Conservation (phyloP, 2,329 filamentous ascomycete species). For the Talaromyces sp. region DNA sequence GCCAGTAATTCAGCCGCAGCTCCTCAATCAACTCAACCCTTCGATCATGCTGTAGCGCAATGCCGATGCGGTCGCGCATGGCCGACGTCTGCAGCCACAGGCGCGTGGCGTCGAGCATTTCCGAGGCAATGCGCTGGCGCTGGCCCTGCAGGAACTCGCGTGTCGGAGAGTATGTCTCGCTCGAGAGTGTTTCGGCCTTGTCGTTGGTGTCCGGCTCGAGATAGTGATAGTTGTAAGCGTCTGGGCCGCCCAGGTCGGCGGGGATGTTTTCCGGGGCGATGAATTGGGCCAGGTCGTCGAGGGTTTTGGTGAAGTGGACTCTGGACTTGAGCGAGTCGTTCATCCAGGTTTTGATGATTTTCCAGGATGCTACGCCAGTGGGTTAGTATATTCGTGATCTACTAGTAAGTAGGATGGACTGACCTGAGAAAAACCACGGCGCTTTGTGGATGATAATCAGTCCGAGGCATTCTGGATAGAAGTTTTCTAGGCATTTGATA, state of each 20-base stretch:
- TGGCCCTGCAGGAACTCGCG: slow-evolving; percentile 60
- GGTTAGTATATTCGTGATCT: background rate
- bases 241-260: slow-evolving; percentile 70
- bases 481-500: slow-evolving; percentile 96
- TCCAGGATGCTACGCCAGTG: slow-evolving; percentile 68
- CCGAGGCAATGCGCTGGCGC: slow-evolving; percentile 60
- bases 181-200: slow-evolving; percentile 53
- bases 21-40: slow-evolving; percentile 59
- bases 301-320: slow-evolving; percentile 80
- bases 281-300: slow-evolving; percentile 70
- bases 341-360: slow-evolving; percentile 88
- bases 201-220: slow-evolving; percentile 70
- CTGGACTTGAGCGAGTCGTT: slow-evolving; percentile 93
- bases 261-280: slow-evolving; percentile 66
- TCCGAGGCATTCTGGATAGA: slow-evolving; percentile 92
- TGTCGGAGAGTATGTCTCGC: slow-evolving; percentile 58
- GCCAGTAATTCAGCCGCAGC: slow-evolving; percentile 77
- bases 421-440: slow-evolving; percentile 91
- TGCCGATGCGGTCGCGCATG: slow-evolving; percentile 38
- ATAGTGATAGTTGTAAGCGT: slow-evolving; percentile 79
- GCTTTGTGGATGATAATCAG: slow-evolving; percentile 87
- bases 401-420: slow-evolving; percentile 17
- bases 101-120: slow-evolving; percentile 68
- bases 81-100: slow-evolving; percentile 63
- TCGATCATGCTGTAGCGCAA: slow-evolving; percentile 48